These are phyloP conservation scores for Ganoderma meredithae DNA, from an alignment of 1,284 basidiomycete species.

Conservation along the genomic window DNA sequence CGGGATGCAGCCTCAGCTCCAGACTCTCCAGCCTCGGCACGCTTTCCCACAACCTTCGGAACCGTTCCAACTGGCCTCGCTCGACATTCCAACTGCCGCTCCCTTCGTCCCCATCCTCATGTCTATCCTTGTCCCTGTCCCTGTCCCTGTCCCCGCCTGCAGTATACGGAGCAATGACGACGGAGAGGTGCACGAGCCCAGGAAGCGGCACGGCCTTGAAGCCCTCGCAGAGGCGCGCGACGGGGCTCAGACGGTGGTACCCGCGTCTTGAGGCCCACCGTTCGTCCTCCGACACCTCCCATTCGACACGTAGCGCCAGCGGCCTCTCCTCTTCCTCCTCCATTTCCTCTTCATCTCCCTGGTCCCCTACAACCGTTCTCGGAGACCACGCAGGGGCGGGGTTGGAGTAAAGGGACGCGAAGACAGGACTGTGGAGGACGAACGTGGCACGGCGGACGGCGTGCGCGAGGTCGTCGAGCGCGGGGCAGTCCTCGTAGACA, in stretches of 20 bases:
- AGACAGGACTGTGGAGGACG: background rate
- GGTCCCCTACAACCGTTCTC: too few species aligned
- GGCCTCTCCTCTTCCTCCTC: background rate
- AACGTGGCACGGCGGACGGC: slow-evolving; percentile 11
- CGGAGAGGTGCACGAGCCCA: slow-evolving; percentile 12
- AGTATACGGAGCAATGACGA: slow-evolving; percentile 5
- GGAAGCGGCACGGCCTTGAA: slow-evolving; percentile 23
- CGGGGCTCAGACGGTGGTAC: background rate
- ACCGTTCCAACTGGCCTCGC: background rate
- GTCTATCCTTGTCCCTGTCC: background rate
- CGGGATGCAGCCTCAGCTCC: slow-evolving; percentile 1
- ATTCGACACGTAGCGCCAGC: slow-evolving; percentile 7
- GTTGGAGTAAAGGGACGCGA: slow-evolving; percentile 3
- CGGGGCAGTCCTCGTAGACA: slow-evolving; percentile 14
- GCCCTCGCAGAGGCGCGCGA: slow-evolving; percentile 21
- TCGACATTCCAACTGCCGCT: background rate
- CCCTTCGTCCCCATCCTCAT: background rate
- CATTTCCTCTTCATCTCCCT: background rate
- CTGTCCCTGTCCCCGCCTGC: background rate
- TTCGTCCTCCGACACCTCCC: slow-evolving; percentile 6
- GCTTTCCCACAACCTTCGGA: slow-evolving; percentile 14
- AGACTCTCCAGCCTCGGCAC: slow-evolving; percentile 14
- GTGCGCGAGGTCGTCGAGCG: slow-evolving; percentile 14
- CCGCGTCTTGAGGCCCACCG: background rate
- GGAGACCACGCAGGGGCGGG: background rate